Evolutionary conservation across 2,329 filamentous ascomycete genomes (phyloP), one percentile per base, ranked within the genome.

Genomic region (Exophiala bonariae): DNA sequence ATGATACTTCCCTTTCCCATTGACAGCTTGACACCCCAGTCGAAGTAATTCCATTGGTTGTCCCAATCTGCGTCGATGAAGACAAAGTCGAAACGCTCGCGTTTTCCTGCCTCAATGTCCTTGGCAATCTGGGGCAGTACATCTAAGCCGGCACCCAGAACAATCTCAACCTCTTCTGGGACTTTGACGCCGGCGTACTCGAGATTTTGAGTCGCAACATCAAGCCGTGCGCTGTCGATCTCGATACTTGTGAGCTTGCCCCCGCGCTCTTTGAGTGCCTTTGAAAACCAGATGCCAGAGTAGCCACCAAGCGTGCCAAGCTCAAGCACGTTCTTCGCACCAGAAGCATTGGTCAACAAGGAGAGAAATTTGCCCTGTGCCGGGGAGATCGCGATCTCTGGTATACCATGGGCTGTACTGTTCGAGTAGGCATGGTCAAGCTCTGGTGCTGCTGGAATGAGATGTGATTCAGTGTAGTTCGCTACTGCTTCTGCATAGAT

Each of bases 231-330:
- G 0, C 65, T 55, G 49, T 77, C 58, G 31, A 76, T 67, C 55
- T 82, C 78, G 33, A 82, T 68, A 40, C 69, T 78, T 0, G 74
- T 79, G 11, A 82, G 70, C 10, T 69, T 59, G 23, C 23, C 23
- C 11, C 63, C 57, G 0, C 66, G 64, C n/a, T 58, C 61, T 11
- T 42, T 42, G 16, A 42, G 26, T 13, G 64, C 58, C 20, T 35
- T 61, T 2, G 76, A 76, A 35, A 82, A 67, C 68, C 75, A 81
- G 44, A 80, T 75, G 10, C 73, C 71, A 1, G 71, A 74, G 61
- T 79, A 81, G 10, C 72, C 79, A 8, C 78, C 78, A 28, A 82
- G 61, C 0, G 76, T 80, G 22, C 79, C 79, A 39, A 82, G 63
- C 58, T 82, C 79, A 32, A 82, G 74, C 3, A 75, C 66, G 3